Conservation (phyloP, 2,329 filamentous ascomycete genomes). For the Ophiocordyceps camponoti-floridani region DNA sequence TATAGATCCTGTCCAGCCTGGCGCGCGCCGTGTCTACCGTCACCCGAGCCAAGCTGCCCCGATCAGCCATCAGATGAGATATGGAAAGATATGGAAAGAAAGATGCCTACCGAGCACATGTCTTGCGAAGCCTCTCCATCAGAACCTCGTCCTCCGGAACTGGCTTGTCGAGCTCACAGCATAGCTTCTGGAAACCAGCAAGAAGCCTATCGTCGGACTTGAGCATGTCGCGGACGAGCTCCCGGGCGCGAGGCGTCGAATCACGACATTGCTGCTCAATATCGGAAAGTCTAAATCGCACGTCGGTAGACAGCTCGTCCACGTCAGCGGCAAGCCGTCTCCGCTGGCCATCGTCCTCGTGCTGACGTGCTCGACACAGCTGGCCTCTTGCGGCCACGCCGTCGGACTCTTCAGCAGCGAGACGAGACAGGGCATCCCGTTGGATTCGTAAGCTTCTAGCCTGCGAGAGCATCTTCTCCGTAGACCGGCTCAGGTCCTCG, state of each 20-base stretch:
- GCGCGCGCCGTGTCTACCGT: slow-evolving; percentile 37
- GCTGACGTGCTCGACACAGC: slow-evolving; percentile 10
- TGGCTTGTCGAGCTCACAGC: slow-evolving; percentile 37
- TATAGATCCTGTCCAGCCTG: slow-evolving; percentile 35
- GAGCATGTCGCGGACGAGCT: slow-evolving; percentile 30
- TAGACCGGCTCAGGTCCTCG: slow-evolving; percentile 44
- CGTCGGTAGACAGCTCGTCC: slow-evolving; percentile 25
- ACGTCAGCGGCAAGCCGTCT: slow-evolving; percentile 25
- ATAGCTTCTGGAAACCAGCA: slow-evolving; percentile 46
- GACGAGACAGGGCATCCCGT: slow-evolving; percentile 36
- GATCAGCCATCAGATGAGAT: no score
- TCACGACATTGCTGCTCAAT: slow-evolving; percentile 31
- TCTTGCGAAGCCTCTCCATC: slow-evolving; percentile 39
- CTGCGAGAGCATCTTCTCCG: slow-evolving; percentile 44
- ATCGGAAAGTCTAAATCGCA: slow-evolving; percentile 28
- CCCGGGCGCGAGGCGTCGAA: slow-evolving; percentile 24
- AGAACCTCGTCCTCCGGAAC: slow-evolving; percentile 32
- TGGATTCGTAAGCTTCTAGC: slow-evolving; percentile 43
- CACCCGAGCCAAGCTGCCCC: slow-evolving; percentile 32
- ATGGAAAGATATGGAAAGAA: not conserved
- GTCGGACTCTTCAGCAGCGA: slow-evolving; percentile 23
- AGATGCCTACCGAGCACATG: slow-evolving; percentile 29
- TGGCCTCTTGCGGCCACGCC: slow-evolving; percentile 11
- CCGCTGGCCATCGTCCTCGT: slow-evolving; percentile 17
- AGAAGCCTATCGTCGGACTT: slow-evolving; percentile 48